Conservation (phyloP, 345 rosid genomes). For the Conringia planisiliqua region DNA sequence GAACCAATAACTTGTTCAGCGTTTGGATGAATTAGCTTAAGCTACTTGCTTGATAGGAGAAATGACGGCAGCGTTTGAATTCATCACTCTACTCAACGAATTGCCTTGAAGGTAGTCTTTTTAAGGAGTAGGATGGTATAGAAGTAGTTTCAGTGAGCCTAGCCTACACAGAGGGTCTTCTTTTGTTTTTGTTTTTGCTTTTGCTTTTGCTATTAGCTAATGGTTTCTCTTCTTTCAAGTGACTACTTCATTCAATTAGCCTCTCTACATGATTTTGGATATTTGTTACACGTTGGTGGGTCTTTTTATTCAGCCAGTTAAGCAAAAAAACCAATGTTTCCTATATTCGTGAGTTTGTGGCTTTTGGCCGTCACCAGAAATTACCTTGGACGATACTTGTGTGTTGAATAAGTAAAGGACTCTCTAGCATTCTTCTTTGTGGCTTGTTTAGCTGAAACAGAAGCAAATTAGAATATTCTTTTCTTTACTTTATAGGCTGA, state of each 20-base stretch:
- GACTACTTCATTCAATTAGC: not conserved
- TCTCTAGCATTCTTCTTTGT: conserved; percentile 1
- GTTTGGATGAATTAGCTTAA: not conserved
- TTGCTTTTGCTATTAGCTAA: not conserved
- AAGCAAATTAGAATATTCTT: not conserved
- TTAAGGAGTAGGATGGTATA: not conserved
- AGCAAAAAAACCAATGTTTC: not conserved
- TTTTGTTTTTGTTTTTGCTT: not conserved
- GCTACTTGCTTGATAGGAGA: not conserved
- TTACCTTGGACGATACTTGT: not conserved
- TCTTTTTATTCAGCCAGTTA: not conserved
- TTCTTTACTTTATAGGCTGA: not conserved
- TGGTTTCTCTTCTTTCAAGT: not conserved
- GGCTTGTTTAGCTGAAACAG: not conserved
- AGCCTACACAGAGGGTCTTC: not conserved
- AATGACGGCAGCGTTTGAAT: not conserved
- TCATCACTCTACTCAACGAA: not conserved
- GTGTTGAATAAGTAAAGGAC: not conserved
- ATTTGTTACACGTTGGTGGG: too few species aligned
- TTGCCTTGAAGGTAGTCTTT: not conserved
- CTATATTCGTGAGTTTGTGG: conserved; percentile 1
- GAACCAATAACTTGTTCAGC: not conserved
- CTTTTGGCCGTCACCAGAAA: not conserved
- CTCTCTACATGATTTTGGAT: not conserved
- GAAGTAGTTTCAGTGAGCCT: not conserved